Conservation (phyloP, 2,329 filamentous ascomycete species). For the Diaporthe amygdali region DNA sequence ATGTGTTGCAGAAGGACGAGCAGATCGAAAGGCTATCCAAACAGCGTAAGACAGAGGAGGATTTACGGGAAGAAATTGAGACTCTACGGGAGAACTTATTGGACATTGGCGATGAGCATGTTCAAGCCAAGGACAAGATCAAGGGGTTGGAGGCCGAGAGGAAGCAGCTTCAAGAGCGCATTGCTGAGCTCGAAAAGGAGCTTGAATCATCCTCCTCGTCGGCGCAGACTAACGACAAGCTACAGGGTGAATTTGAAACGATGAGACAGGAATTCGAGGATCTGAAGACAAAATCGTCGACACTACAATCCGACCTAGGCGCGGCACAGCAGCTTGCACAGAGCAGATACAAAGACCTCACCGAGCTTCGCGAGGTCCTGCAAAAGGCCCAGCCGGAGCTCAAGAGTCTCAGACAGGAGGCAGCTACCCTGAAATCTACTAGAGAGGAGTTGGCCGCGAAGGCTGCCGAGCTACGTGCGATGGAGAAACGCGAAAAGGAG, state of each 20-base stretch:
- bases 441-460: conserved; percentile 74
- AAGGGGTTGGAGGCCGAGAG: conserved; percentile 76
- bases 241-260: conserved; percentile 65
- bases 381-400: conserved; percentile 89
- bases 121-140: conserved; percentile 79
- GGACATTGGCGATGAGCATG: conserved; percentile 80
- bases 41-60: conserved; percentile 77
- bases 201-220: conserved; percentile 48
- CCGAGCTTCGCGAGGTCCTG: conserved; percentile 78
- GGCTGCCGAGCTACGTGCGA: conserved; percentile 67
- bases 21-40: conserved; percentile 75
- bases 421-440: conserved; percentile 72
- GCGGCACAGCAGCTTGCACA: conserved; percentile 88
- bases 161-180: conserved; percentile 64
- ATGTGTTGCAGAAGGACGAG: conserved; percentile 69
- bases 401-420: conserved; percentile 77
- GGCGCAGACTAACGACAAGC: conserved; percentile 53
- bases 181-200: conserved; percentile 74
- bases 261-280: conserved; percentile 65
- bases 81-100: conserved; percentile 80
- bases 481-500: conserved; percentile 85
- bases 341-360: conserved; percentile 85
- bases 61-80: conserved; percentile 84
- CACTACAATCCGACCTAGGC: conserved; percentile 81
- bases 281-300: conserved; percentile 71